Evolutionary conservation across 345 rosid genomes (phyloP), one percentile per base, ranked within the genome.

Genomic region (Punica granatum): DNA sequence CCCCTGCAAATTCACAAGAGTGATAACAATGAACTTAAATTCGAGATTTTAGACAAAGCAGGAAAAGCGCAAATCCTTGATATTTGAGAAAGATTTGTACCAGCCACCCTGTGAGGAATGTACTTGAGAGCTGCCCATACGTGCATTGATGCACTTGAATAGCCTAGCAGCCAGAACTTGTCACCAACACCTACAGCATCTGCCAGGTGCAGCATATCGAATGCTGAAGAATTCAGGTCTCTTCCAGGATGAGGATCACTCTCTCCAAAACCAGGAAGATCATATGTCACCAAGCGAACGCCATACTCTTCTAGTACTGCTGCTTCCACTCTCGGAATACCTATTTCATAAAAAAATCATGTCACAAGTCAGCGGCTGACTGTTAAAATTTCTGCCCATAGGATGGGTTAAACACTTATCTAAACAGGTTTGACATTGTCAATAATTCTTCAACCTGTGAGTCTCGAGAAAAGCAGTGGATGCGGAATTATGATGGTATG

Each of bases 221-320:
- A 60, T 9, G 97, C 96, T 46, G 96, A 93, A 44, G 98, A 86
- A 63, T 88, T 93, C 48, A 90, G 91, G 74, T 85, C 83, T 73
- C 98, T 79, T 73, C 67, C 64, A 43, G 86, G 82, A 78, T 85
- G 90, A 74, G 92, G 90, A 84, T 90, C 98, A 72, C 98, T 93
- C 80, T 93, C 98, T 67, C 98, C 98, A 79, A 93, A 90, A 60
- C 98, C 97, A 70, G 98, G 97, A 76, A 89, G 94, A 74, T 93
- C 98, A 77, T 87, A 93, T 19, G 96, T 83, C 64, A 93, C 74
- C 77, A 89, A 79, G 43, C 89, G 89, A 64, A 90, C 80, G 49
- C 98, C 96, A 70, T 83, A 93, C 68, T 93, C 90, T 70, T 83
- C 83, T 8, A 93, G 87, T 75, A 87, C 67, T 42, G 97, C 77